These are phyloP conservation scores for Trichosporon sp. DNA, from an alignment of 1,284 basidiomycete genomes.

Conservation along the genomic window DNA sequence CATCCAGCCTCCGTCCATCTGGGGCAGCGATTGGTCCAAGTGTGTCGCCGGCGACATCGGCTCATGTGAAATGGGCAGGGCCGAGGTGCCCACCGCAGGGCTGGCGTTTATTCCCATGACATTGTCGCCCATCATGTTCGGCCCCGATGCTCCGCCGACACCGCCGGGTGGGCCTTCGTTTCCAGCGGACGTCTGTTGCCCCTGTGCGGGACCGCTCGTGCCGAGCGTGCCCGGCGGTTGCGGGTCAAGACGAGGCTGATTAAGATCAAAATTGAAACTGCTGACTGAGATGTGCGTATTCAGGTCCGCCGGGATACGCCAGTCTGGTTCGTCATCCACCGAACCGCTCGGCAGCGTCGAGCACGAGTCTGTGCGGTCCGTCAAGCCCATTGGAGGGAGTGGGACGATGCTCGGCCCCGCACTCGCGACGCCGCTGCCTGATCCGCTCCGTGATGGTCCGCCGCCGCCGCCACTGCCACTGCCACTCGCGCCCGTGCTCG, in stretches of 20 bases:
- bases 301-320: neutral
- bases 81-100: neutral
- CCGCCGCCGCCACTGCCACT: neutral
- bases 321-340: neutral
- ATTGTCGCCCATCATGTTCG: neutral
- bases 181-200: too few relatives aligned
- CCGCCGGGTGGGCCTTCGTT: too few relatives aligned
- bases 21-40: neutral
- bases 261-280: neutral
- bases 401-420: neutral
- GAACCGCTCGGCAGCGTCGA: neutral
- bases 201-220: neutral
- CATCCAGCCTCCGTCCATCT: slow-evolving; percentile 8
- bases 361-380: neutral
- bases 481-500: neutral
- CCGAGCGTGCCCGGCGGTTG: neutral
- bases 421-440: neutral
- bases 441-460: neutral
- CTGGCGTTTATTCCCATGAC: neutral
- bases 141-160: neutral
- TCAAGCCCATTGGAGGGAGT: neutral
- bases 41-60: neutral
- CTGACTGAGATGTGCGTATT: neutral
- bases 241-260: neutral
- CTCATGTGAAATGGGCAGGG: neutral